Conservation (phyloP, 768 basidiomycete genomes). For the Gymnopilus junonius region DNA sequence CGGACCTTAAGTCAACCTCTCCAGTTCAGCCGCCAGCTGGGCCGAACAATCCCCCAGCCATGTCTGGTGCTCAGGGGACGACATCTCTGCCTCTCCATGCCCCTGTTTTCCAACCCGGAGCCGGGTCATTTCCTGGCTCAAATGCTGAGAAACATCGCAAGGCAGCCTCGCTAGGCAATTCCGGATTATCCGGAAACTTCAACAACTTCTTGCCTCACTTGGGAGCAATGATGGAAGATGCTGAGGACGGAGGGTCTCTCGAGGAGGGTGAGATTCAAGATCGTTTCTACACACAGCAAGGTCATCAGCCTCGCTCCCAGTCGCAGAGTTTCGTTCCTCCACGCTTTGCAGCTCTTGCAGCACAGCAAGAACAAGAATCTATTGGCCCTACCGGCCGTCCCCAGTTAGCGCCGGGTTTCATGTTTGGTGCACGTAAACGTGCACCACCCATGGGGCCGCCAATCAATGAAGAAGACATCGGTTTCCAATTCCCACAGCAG, state of each 20-base stretch:
- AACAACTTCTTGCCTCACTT: constrained; percentile 80
- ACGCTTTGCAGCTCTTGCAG: constrained; percentile 82
- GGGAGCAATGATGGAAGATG: constrained; percentile 84
- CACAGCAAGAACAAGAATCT: constrained; percentile 72
- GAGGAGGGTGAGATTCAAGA: constrained; percentile 86
- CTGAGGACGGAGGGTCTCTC: constrained; percentile 61
- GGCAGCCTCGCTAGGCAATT: constrained; percentile 72
- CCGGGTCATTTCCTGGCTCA: constrained; percentile 52
- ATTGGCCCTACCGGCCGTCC: constrained; percentile 81
- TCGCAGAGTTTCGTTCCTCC: constrained; percentile 89
- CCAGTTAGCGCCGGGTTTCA: constrained; percentile 90
- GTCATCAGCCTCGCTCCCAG: constrained; percentile 74
- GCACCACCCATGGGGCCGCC: constrained; percentile 66
- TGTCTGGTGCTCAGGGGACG: constrained; percentile 49
- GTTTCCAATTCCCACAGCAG: constrained; percentile 85
- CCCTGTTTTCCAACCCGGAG: constrained; percentile 77
- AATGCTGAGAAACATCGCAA: constrained; percentile 76
- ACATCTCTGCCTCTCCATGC: constrained; percentile 69
- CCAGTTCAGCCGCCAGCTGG: constrained; percentile 55
- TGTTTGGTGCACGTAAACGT: constrained; percentile 78
- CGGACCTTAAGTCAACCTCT: constrained; percentile 88
- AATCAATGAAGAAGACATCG: constrained; percentile 80
- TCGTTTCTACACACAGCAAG: constrained; percentile 49
- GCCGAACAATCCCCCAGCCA: constrained; percentile 45
- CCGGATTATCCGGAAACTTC: constrained; percentile 61